Percentiles rank a stretch among this genome's conserved stretches.
Conservation (phyloP, 1,284 basidiomycete species). For the Entoloma clypeatum region DNA sequence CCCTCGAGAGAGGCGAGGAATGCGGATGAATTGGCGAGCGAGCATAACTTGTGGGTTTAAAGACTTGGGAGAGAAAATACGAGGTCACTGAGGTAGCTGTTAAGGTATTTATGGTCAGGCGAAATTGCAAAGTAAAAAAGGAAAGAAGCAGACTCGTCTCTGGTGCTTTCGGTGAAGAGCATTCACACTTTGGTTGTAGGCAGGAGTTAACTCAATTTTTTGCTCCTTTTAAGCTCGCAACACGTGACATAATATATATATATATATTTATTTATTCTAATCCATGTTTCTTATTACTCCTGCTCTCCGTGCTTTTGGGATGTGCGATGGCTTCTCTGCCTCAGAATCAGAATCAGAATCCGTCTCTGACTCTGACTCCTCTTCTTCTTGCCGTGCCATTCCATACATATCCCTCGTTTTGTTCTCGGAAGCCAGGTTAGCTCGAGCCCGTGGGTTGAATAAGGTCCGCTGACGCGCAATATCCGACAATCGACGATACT, state of each 20-base stretch:
- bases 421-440: constrained; percentile 19
- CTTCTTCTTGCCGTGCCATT: constrained; percentile 29
- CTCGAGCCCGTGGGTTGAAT: constrained; percentile 32
- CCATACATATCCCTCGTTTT: constrained; percentile 34
- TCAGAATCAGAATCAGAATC: constrained; percentile 42
- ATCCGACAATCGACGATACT: constrained; percentile 49
- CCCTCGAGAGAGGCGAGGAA: constrained; percentile 50
- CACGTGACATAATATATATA: constrained; percentile 10
- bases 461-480: constrained; percentile 43
- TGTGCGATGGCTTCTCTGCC: constrained; percentile 44
- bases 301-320: constrained; percentile 54
- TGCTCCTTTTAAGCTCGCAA: constrained; percentile 14
- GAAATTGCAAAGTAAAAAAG: constrained; percentile 9
- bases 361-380: constrained; percentile 35
- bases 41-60: constrained; percentile 54
- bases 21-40: constrained; percentile 46
- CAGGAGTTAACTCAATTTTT: constrained; percentile 12
- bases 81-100: constrained; percentile 81
- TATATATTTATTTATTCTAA: constrained; percentile 4
- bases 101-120: constrained; percentile 18
- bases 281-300: constrained; percentile 32
- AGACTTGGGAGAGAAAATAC: constrained; percentile 72
- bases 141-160: constrained; percentile 66
- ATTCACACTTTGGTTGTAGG: constrained; percentile 48
- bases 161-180: constrained; percentile 78